Evolutionary conservation across 2,329 filamentous ascomycete genomes (phyloP), one percentile per base, ranked within the genome.

Genomic region (Xylariaceae sp.): DNA sequence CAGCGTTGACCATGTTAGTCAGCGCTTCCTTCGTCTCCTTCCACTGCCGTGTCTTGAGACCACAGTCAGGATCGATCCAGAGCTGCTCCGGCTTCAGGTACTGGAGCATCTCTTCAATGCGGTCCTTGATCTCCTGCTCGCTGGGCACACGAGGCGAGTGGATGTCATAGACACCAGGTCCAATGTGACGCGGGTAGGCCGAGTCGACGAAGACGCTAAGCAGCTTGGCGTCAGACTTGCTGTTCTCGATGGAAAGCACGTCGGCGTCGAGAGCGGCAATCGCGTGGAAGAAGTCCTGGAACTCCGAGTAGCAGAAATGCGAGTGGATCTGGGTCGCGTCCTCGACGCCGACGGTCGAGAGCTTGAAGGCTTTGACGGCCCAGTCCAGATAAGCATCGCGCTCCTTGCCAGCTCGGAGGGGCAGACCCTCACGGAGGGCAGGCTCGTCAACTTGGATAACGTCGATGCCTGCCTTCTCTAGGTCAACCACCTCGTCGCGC

Each of bases 231-330:
- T 98, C 92, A 55, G 86, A 94, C 83, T 98, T 98, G 83, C 85
- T 93, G 86, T 98, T 98, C 83, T 98, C 92, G 55, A 98, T 98
- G 60, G 86, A 94, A 57, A 98, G 81, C 45, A 98, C 92, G 68
- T 98, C 92, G 45, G 92, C 90, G 62, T 98, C 92, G 47, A 98
- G 83, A 42, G 92, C 90, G 47, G 92, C 87, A 55, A 98, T 98
- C 69, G 92, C 92, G 70, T 96, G 87, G 88, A 98, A 98, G 79
- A 98, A 98, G 76, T 98, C 92, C 73, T 98, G 92, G 86, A 98
- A 98, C 77, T 98, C 92, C 33, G 92, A 96, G 82, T 98, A 98
- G 69, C 92, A 98, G 85, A 98, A 98, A 77, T 98, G 92, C 46
- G 89, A 95, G 83, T 98, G 92, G 65, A 98, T 95, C 77, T 98